Evolutionary conservation across 208 protist species (phyloP).

Genomic region (Tritrichomonas musculus): DNA sequence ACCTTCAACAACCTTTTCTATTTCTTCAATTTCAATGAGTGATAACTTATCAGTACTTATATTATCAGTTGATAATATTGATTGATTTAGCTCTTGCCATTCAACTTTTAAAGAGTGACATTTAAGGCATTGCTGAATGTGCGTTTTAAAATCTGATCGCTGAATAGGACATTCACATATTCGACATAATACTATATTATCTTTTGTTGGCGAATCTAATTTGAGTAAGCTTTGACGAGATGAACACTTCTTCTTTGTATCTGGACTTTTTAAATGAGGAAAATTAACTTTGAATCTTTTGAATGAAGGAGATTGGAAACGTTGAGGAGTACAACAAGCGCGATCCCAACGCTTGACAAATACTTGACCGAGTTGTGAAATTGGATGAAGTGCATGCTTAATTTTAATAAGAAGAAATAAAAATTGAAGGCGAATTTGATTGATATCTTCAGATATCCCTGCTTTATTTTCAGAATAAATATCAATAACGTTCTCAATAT

Average conservation of each 20-base stretch:
- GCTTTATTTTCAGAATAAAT: not conserved
- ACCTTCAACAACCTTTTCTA: not conserved
- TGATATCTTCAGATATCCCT: not conserved
- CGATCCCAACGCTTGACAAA: not conserved
- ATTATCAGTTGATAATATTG: not conserved
- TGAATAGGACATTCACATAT: not conserved
- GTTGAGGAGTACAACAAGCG: not conserved
- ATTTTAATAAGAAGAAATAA: not conserved
- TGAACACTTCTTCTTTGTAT: not conserved
- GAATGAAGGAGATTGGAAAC: not conserved
- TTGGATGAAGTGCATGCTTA: slow-evolving; percentile 1
- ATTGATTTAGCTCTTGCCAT: not conserved
- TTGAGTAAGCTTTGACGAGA: too few species aligned
- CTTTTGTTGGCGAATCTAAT: not conserved
- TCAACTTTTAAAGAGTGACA: slow-evolving; percentile 2
- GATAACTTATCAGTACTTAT: not conserved
- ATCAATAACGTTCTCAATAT: not conserved
- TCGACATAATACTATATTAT: not conserved
- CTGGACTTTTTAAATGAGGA: not conserved
- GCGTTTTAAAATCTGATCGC: not conserved
- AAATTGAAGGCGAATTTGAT: not conserved
- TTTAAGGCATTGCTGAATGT: not conserved
- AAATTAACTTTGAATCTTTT: not conserved
- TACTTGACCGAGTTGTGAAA: not conserved
- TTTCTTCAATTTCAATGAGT: not conserved